These are phyloP conservation scores for Marasmius fiardii DNA, from an alignment of 1,284 basidiomycete genomes.

Conservation along the genomic window DNA sequence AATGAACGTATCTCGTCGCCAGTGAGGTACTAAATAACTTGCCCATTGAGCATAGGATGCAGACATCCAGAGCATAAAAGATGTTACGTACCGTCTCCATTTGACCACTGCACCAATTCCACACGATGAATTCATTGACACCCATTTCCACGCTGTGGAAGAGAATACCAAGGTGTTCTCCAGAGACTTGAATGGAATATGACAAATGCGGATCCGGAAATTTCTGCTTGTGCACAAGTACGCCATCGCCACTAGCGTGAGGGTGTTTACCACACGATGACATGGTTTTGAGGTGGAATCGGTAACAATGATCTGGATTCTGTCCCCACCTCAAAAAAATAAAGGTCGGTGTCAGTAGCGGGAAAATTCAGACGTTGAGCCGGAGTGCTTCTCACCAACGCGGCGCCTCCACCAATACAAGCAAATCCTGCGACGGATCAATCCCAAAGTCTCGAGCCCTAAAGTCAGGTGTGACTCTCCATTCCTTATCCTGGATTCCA, in stretches of 20 bases:
- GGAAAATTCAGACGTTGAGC: slow-evolving; percentile 7
- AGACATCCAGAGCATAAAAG: not conserved
- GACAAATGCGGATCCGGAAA: slow-evolving; percentile 22
- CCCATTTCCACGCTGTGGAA: slow-evolving; percentile 28
- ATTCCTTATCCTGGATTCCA: slow-evolving; percentile 41
- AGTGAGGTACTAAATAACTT: slow-evolving; percentile 27
- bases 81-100: slow-evolving; percentile 38
- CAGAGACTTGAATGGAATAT: slow-evolving; percentile 47
- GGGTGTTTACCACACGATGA: slow-evolving; percentile 46
- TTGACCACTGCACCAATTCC: slow-evolving; percentile 58
- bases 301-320: slow-evolving; percentile 19
- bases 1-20: slow-evolving; percentile 33
- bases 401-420: slow-evolving; percentile 46
- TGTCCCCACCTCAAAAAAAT: slow-evolving; percentile 9
- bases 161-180: slow-evolving; percentile 45
- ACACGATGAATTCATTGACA: slow-evolving; percentile 47
- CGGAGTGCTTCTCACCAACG: slow-evolving; percentile 23
- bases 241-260: slow-evolving; percentile 29
- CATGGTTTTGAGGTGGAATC: slow-evolving; percentile 44
- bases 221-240: slow-evolving; percentile 30
- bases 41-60: not conserved
- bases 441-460: slow-evolving; percentile 57
- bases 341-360: not conserved
- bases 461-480: slow-evolving; percentile 38
- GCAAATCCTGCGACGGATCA: slow-evolving; percentile 59